Base-by-base conservation (phyloP, 805 yeast species). In the Candida michaelii region DNA sequence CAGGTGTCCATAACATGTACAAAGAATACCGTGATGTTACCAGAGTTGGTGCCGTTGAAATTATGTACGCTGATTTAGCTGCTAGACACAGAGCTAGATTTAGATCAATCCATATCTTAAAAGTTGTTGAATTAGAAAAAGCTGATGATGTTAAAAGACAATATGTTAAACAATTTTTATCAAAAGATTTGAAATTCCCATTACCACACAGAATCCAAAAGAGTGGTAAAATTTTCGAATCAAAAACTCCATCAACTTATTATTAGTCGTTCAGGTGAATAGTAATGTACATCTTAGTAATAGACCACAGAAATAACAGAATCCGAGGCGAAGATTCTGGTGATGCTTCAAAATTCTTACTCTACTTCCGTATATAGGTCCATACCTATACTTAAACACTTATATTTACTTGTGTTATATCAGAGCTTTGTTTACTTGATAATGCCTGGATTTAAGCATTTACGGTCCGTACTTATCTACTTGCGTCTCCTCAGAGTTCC, bases 1-100 rank as follows among this genome's bases (percentile, higher is more conserved):
- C 99, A 61, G 99, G 99, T 81, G 90, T 96, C 69, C 99, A 93
- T 95, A 93, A 93, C 95, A 93, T 93, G 97, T 93, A 93, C 97
- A 93, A 93, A 84, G 99, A 93, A 82, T 88, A 89, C 93, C 89
- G 99, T 79, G 99, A 91, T 66, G 95, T 91, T 64, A 78, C 97
- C 82, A 93, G 99, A 82, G 95, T 89, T 55, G 96, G 88, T 74
- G 99, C 98, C 62, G 97, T 93, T 70, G 96, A 87, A 77, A 80
- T 93, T 71, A 85, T 93, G 85, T 93, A 93, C 93, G 90, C 86
- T 76, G 99, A 93, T 79, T 86, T 93, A 86, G 99, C 99, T 77
- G 97, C 99, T 63, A 90, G 99, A 82, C 99, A 93, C 95, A 89
- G 99, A 85, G 93, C 99, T 70, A 89, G 99, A 84, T 93, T 93